A percentile compares a stretch with the other conserved stretches of the same genome.
phyloP scores from a whole-genome alignment of 495 filamentous ascomycete species.

The Penicillium crystallinum region DNA sequence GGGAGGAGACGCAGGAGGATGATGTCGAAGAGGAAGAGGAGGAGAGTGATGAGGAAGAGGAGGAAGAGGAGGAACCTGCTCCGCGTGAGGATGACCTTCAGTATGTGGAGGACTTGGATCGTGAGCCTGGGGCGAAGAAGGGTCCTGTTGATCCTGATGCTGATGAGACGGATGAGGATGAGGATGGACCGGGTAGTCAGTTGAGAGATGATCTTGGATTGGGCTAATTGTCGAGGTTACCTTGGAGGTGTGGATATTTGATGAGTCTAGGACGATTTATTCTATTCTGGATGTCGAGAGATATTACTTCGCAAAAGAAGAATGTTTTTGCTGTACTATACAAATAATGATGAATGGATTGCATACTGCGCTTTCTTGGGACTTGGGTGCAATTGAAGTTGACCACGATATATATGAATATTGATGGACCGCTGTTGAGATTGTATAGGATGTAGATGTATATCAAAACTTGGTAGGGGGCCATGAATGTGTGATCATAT shows the following conservation, averaged over 20 bases:
- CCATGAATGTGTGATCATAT: no score
- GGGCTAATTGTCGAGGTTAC: constrained; percentile 16
- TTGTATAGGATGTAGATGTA: no score
- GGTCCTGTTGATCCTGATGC: constrained; percentile 36
- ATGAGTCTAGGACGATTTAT: background rate
- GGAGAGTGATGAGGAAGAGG: constrained; percentile 49
- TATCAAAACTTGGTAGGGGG: no score
- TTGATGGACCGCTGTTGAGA: no score
- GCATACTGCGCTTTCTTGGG: background rate
- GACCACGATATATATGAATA: background rate
- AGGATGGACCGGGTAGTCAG: constrained; percentile 39
- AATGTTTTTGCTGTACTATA: constrained; percentile 18
- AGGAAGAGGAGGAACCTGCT: constrained; percentile 35
- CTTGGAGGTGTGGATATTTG: background rate
- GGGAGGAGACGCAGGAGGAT: constrained; percentile 50
- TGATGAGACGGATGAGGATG: constrained; percentile 42
- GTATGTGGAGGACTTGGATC: constrained; percentile 57
- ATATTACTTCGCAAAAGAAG: background rate
- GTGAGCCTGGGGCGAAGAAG: constrained; percentile 17
- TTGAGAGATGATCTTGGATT: constrained; percentile 39
- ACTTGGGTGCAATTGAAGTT: background rate
- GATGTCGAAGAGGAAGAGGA: constrained; percentile 52
- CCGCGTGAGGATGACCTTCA: constrained; percentile 55
- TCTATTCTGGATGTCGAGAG: background rate
- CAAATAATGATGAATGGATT: constrained; percentile 24